A percentile compares a stretch with the other conserved stretches of the same genome.
Conservation (phyloP, 108 stramenopile genomes). For the Cyclotella atomus region DNA sequence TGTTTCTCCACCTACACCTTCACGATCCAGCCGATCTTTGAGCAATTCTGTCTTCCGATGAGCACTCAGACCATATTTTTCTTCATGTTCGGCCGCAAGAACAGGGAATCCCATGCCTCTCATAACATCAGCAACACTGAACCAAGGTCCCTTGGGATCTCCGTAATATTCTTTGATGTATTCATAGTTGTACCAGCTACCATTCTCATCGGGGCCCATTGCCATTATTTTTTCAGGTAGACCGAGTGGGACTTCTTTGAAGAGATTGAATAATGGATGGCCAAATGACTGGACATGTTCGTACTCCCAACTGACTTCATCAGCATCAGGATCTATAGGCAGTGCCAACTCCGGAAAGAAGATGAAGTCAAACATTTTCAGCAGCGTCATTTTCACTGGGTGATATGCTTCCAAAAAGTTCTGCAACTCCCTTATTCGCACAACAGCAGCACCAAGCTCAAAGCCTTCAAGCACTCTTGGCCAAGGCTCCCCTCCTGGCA, state of each 20-base stretch:
- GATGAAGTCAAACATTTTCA: constrained; percentile 85
- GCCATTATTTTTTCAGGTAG: constrained; percentile 75
- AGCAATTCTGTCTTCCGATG: constrained; percentile 41
- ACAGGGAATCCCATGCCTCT: constrained; percentile 69
- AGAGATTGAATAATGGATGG: constrained; percentile 81
- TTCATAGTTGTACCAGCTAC: constrained; percentile 82
- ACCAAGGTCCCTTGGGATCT: constrained; percentile 56
- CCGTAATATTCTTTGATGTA: constrained; percentile 72
- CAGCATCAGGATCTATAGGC: constrained; percentile 76
- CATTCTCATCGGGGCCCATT: constrained; percentile 72
- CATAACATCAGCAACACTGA: constrained; percentile 63
- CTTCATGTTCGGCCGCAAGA: constrained; percentile 85
- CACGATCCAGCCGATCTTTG: constrained; percentile 39
- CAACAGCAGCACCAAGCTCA: constrained; percentile 83
- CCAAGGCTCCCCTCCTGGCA: constrained; percentile 94
- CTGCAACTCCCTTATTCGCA: constrained; percentile 78
- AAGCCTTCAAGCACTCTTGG: constrained; percentile 82
- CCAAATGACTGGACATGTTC: constrained; percentile 66
- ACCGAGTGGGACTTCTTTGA: constrained; percentile 68
- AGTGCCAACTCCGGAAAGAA: constrained; percentile 85
- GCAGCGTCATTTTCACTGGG: constrained; percentile 79
- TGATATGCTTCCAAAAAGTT: constrained; percentile 88
- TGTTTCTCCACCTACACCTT: too few species aligned
- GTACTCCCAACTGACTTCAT: constrained; percentile 67
- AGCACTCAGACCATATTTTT: constrained; percentile 70